Base-by-base conservation (phyloP, 305 asterid genomes). In the Fraxinus paxiana region DNA sequence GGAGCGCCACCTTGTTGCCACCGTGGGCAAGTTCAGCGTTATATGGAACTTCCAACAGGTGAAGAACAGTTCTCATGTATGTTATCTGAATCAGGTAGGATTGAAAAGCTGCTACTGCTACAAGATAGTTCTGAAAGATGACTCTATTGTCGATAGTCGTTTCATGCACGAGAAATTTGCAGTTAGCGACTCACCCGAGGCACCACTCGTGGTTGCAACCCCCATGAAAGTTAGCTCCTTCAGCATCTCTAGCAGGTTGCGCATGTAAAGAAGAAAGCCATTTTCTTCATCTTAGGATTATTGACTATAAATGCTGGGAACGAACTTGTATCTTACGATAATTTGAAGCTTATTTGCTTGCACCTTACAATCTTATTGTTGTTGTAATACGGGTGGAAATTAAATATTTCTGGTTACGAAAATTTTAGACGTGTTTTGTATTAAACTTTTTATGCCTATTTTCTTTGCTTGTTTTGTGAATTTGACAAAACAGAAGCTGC, bases 131-230 rank as follows among this genome's bases (percentile, higher is more conserved):
- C 91, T 79, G 22, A 96, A 92, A 86, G 96, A 94, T 5, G 97
- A 94, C 76, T 96, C 99, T 1, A 96, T 96, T 75, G 96, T 96
- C 1, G 98, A 91, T 26, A 94, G 99, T 79, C 92, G 98, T 56
- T 96, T 96, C 92, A 96, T 96, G 99, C 99, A 96, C 9, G 99
- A 96, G 84, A 96, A 94, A 74, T 96, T 82, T 54, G 99, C 97
- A 33, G 94, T 94, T 43, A 88, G 88, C 0, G 97, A 96, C 87
- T 94, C 99, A 1, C 99, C 99, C 15, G 99, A 95, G 83, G 98
- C 99, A 22, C 99, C 99, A 0, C 80, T 96, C 38, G 99, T 96
- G 85, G 99, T 92, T 73, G 99, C 98, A 9, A 96, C 99, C 76
- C 92, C 96, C 43, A 51, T 90, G 90, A 94, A 90, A 87, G 97